Percentiles rank a stretch among this genome's conserved stretches.
These are phyloP conservation scores for Fusarium newnesense DNA, from an alignment of 2,329 filamentous ascomycete species.

Conservation along the genomic window DNA sequence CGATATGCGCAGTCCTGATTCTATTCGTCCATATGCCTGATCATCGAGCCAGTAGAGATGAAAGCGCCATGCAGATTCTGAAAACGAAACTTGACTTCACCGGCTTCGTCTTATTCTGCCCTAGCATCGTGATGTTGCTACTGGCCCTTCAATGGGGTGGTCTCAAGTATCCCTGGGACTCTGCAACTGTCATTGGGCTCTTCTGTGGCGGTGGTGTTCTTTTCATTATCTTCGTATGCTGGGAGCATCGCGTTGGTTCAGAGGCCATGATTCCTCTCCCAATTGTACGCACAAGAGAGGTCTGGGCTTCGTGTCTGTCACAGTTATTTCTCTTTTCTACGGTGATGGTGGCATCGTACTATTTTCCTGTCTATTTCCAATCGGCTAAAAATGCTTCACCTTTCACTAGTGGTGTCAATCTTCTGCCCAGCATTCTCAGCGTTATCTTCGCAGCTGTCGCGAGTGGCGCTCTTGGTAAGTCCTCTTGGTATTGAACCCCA, in stretches of 20 bases:
- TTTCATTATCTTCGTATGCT: constrained; percentile 55
- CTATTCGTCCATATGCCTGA: constrained; percentile 52
- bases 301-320: constrained; percentile 55
- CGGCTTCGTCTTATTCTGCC: constrained; percentile 57
- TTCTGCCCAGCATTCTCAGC: constrained; percentile 44
- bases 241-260: constrained; percentile 57
- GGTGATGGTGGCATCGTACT: constrained; percentile 58
- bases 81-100: constrained; percentile 54
- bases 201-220: constrained; percentile 55
- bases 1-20: constrained; percentile 48
- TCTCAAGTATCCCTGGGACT: constrained; percentile 57
- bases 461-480: constrained; percentile 38
- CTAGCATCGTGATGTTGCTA: constrained; percentile 59
- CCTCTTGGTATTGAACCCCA: too few species aligned
- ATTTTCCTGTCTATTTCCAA: constrained; percentile 64
- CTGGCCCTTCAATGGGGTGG: constrained; percentile 65
- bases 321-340: constrained; percentile 56
- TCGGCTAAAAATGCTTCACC: constrained; percentile 51
- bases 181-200: constrained; percentile 56
- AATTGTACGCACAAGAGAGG: constrained; percentile 54
- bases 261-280: constrained; percentile 61
- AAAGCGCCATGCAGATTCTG: constrained; percentile 28
- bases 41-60: constrained; percentile 14
- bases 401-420: constrained; percentile 43
- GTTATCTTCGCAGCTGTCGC: constrained; percentile 40